These are phyloP conservation scores for Tetrapisispora fleetii DNA, from an alignment of 805 yeast genomes.

Conservation along the genomic window DNA sequence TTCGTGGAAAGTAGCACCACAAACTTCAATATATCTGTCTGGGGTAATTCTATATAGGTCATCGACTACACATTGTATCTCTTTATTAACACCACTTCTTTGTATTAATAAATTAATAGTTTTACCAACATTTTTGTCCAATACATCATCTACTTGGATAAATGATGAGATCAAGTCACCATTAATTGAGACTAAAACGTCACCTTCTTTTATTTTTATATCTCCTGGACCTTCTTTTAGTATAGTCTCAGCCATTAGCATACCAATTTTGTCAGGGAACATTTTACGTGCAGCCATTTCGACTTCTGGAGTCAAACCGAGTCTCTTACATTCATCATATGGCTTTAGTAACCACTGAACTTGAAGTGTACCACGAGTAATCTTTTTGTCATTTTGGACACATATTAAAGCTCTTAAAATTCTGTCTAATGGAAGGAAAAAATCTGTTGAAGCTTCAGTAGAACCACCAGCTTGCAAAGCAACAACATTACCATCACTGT, in stretches of 20 bases:
- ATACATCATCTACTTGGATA: slow-evolving; percentile 69
- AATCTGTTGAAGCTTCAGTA: slow-evolving; percentile 85
- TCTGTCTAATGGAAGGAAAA: slow-evolving; percentile 77
- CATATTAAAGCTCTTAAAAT: slow-evolving; percentile 74
- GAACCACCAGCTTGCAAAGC: slow-evolving; percentile 94
- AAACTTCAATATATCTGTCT: slow-evolving; percentile 64
- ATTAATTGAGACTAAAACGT: slow-evolving; percentile 65
- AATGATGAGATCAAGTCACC: slow-evolving; percentile 57
- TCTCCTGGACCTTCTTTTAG: slow-evolving; percentile 83
- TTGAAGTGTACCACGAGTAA: slow-evolving; percentile 87
- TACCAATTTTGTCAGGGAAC: slow-evolving; percentile 69
- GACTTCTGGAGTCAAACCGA: slow-evolving; percentile 69
- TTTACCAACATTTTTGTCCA: slow-evolving; percentile 62
- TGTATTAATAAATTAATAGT: slow-evolving; percentile 49
- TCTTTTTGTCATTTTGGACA: slow-evolving; percentile 45
- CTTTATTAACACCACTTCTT: slow-evolving; percentile 59
- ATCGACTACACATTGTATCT: slow-evolving; percentile 46
- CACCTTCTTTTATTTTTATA: slow-evolving; percentile 70
- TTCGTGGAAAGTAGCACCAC: slow-evolving; percentile 81
- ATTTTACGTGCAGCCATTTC: slow-evolving; percentile 57
- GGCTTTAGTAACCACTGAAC: slow-evolving; percentile 83
- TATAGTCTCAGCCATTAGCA: slow-evolving; percentile 72
- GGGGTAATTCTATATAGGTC: slow-evolving; percentile 81
- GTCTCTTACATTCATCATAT: slow-evolving; percentile 79
- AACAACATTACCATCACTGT: slow-evolving; percentile 75